phyloP scores from a whole-genome alignment of 305 asterid species.

The Plantago rigida region DNA sequence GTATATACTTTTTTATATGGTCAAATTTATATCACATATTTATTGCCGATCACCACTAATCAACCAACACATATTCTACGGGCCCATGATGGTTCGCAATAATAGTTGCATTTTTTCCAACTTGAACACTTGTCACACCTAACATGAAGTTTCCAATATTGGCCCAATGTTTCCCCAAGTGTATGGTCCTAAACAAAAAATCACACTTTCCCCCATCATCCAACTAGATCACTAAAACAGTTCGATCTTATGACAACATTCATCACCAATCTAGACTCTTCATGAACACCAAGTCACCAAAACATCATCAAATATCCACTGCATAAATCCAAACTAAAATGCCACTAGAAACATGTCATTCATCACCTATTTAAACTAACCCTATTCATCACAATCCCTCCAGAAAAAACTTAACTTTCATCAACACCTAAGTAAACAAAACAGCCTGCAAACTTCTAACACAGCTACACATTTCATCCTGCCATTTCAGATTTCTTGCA shows the following conservation, averaged over 20 bases:
- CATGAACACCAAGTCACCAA: conserved; percentile 22
- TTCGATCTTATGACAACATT: conserved; percentile 1
- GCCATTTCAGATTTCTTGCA: too few relatives aligned
- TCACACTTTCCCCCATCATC: background rate
- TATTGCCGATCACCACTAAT: too few relatives aligned
- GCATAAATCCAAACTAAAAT: background rate
- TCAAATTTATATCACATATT: too few relatives aligned
- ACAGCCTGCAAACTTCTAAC: background rate
- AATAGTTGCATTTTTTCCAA: too few relatives aligned
- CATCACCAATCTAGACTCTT: conserved; percentile 35
- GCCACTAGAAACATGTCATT: conserved; percentile 42
- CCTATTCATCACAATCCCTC: conserved; percentile 32
- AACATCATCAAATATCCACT: background rate
- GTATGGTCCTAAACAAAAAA: conserved; percentile 26
- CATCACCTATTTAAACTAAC: conserved; percentile 24
- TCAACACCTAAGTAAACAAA: background rate
- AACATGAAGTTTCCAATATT: too few relatives aligned
- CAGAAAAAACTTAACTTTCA: conserved; percentile 19
- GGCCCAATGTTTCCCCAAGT: conserved; percentile 18
- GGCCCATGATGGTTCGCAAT: too few relatives aligned
- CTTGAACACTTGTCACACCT: too few relatives aligned
- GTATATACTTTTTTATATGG: too few relatives aligned
- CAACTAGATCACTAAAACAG: background rate
- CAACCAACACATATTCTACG: too few relatives aligned
- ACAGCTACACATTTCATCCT: background rate